Evolutionary conservation across 2,329 filamentous ascomycete genomes (phyloP).

Genomic region (Trichoderma gracile): DNA sequence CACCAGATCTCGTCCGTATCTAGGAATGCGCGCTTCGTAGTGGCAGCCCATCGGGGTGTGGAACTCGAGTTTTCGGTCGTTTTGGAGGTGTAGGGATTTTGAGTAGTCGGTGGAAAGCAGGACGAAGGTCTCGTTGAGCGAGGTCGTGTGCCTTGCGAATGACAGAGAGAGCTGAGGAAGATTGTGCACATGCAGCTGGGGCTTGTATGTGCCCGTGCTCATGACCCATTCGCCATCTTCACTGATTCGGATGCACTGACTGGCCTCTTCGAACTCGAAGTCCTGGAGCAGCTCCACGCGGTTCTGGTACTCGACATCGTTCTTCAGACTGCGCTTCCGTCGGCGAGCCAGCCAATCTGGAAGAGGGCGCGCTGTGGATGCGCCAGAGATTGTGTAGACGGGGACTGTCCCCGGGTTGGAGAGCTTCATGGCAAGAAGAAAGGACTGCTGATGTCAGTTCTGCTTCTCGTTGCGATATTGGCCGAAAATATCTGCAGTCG

Average conservation of each 20-base stretch:
- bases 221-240: conserved; percentile 98
- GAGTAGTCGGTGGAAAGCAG: conserved; percentile 88
- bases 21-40: conserved; percentile 83
- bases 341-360: conserved; percentile 94
- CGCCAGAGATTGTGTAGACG: conserved; percentile 93
- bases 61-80: conserved; percentile 87
- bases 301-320: conserved; percentile 89
- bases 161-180: conserved; percentile 92
- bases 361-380: conserved; percentile 80
- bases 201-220: conserved; percentile 78
- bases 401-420: conserved; percentile 79
- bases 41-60: conserved; percentile 88
- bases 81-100: conserved; percentile 91
- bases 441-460: background rate
- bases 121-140: conserved; percentile 87
- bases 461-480: background rate
- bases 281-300: conserved; percentile 94
- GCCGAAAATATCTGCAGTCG: conserved; percentile 1
- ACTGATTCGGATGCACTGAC: conserved; percentile 82
- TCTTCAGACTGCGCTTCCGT: conserved; percentile 86
- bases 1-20: conserved; percentile 86
- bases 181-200: conserved; percentile 85
- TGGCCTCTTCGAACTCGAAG: conserved; percentile 97
- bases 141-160: conserved; percentile 86
- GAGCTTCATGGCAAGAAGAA: conserved; percentile 66